Evolutionary conservation across 2,329 filamentous ascomycete species (phyloP).

Genomic region (Xylaria sp.): DNA sequence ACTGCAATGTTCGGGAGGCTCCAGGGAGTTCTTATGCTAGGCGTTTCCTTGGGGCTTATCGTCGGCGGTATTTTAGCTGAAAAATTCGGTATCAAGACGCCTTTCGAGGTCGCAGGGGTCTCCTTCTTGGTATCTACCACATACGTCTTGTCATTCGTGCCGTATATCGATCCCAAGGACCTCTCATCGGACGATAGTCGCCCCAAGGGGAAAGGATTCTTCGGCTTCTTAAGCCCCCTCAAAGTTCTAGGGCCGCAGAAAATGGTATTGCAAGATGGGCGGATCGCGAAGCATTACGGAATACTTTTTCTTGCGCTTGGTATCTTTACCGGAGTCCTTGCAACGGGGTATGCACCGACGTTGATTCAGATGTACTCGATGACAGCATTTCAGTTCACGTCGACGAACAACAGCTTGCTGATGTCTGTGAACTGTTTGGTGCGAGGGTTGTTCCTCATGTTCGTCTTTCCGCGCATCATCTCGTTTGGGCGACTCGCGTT

Average conservation of each 20-base stretch:
- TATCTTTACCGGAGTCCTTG: constrained; percentile 42
- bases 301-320: constrained; percentile 41
- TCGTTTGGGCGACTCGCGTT: constrained; percentile 38
- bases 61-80: constrained; percentile 42
- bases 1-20: constrained; percentile 69
- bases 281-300: constrained; percentile 38
- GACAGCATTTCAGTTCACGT: constrained; percentile 39
- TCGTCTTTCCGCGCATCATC: constrained; percentile 46
- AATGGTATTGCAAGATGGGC: constrained; percentile 39
- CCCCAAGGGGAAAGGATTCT: constrained; percentile 32
- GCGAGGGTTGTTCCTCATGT: constrained; percentile 45
- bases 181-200: constrained; percentile 33
- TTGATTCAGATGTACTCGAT: constrained; percentile 46
- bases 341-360: constrained; percentile 42
- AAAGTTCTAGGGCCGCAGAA: constrained; percentile 39
- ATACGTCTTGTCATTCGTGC: constrained; percentile 38
- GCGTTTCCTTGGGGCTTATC: constrained; percentile 39
- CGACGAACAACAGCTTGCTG: constrained; percentile 42
- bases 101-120: constrained; percentile 42
- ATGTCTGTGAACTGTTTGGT: constrained; percentile 40
- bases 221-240: constrained; percentile 36
- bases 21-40: constrained; percentile 44
- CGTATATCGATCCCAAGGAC: constrained; percentile 43
- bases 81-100: constrained; percentile 37
- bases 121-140: constrained; percentile 36